Conservation (phyloP, 2,329 filamentous ascomycete species). For the Cadophora luteo-olivacea region DNA sequence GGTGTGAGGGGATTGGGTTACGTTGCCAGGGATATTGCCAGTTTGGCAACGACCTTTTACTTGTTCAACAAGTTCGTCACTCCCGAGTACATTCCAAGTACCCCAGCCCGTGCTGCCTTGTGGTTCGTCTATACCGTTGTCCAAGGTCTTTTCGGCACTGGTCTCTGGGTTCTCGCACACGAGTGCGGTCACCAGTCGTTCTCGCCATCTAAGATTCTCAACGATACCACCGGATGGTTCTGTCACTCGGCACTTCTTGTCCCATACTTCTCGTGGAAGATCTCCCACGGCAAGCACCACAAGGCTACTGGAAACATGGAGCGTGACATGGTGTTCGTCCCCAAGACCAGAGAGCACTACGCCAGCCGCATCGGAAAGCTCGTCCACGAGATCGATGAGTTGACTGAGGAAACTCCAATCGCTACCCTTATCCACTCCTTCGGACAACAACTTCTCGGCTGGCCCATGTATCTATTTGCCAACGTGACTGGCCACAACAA, state of each 20-base stretch:
- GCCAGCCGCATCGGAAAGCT: slow-evolving; percentile 76
- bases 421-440: slow-evolving; percentile 77
- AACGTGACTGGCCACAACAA: slow-evolving; percentile 97
- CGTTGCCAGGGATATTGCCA: slow-evolving; percentile 80
- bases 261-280: slow-evolving; percentile 99
- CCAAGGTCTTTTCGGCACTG: slow-evolving; percentile 92
- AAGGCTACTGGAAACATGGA: slow-evolving; percentile 97
- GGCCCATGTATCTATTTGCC: slow-evolving; percentile 88
- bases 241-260: slow-evolving; percentile 88
- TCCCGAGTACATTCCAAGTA: slow-evolving; percentile 79
- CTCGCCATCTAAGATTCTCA: slow-evolving; percentile 87
- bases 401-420: slow-evolving; percentile 94
- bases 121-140: slow-evolving; percentile 73
- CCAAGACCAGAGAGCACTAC: slow-evolving; percentile 84
- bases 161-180: slow-evolving; percentile 95
- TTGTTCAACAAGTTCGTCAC: slow-evolving; percentile 90
- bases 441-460: slow-evolving; percentile 87
- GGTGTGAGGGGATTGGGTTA: slow-evolving; percentile 77
- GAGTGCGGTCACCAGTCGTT: slow-evolving; percentile 98
- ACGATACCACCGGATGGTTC: slow-evolving; percentile 92
- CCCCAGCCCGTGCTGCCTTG: slow-evolving; percentile 67
- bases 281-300: slow-evolving; percentile 99
- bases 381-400: slow-evolving; percentile 82
- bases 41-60: slow-evolving; percentile 79
- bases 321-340: slow-evolving; percentile 99